Evolutionary conservation across 495 filamentous ascomycete genomes (phyloP).

Genomic region (Penicillium ucsense): DNA sequence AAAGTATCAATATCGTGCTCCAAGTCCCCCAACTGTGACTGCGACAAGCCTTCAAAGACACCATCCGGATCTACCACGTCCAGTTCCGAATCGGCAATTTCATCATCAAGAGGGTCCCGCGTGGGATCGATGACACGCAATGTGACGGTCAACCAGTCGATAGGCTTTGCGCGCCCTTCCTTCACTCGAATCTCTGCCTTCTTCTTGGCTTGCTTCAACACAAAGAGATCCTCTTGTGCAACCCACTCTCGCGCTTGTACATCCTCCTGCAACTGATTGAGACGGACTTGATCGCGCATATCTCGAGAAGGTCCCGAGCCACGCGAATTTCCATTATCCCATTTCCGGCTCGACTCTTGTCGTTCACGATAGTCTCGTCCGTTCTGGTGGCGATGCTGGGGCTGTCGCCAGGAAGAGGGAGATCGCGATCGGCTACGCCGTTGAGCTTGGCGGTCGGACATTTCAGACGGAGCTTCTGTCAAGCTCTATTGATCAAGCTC

Average conservation of each 20-base stretch:
- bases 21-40: constrained; percentile 63
- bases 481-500: no score
- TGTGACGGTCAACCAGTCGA: constrained; percentile 92
- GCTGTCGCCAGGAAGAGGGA: constrained; percentile 31
- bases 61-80: constrained; percentile 74
- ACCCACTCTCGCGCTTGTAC: constrained; percentile 79
- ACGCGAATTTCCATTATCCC: constrained; percentile 17
- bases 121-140: constrained; percentile 81
- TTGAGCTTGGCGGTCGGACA: constrained; percentile 21
- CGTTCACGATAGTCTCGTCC: constrained; percentile 21
- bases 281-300: constrained; percentile 42
- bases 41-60: constrained; percentile 66
- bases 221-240: constrained; percentile 90
- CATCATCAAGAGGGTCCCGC: constrained; percentile 68
- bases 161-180: constrained; percentile 81
- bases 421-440: constrained; percentile 37
- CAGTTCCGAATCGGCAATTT: constrained; percentile 66
- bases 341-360: constrained; percentile 12
- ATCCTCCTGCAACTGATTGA: constrained; percentile 58
- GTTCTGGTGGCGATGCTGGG: constrained; percentile 28
- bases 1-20: constrained; percentile 85
- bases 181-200: constrained; percentile 96
- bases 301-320: constrained; percentile 16
- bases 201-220: constrained; percentile 94
- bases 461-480: constrained; percentile 23